phyloP scores from a whole-genome alignment of 2,329 filamentous ascomycete genomes.

The Periconia sp. region DNA sequence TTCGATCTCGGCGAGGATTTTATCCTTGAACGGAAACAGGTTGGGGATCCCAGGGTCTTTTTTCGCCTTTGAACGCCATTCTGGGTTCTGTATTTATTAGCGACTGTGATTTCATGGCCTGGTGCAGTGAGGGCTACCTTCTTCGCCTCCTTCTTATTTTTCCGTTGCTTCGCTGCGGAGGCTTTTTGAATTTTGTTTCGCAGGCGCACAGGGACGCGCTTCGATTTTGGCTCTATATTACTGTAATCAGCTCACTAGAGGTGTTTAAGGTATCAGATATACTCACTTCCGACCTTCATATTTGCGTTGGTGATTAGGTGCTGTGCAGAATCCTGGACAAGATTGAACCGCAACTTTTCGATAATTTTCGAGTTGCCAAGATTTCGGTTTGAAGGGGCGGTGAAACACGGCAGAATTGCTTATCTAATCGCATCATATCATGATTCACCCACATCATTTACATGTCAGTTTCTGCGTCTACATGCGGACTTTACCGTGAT shows the following conservation, averaged over 20 bases:
- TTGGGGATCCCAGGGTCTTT: slow-evolving; percentile 98
- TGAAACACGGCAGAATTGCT: slow-evolving; percentile 8
- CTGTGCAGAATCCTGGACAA: slow-evolving; percentile 17
- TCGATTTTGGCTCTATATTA: slow-evolving; percentile 82
- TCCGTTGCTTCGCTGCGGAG: slow-evolving; percentile 85
- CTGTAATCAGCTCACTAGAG: not conserved
- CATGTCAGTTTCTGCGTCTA: no score
- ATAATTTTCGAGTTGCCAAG: slow-evolving; percentile 13
- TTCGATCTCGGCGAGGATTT: slow-evolving; percentile 91
- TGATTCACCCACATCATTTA: no score
- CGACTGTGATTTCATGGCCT: not conserved
- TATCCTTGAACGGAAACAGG: slow-evolving; percentile 96
- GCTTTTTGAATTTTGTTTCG: slow-evolving; percentile 96
- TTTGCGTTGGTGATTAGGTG: slow-evolving; percentile 16
- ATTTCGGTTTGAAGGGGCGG: slow-evolving; percentile 12
- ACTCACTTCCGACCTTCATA: slow-evolving; percentile 49
- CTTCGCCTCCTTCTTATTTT: slow-evolving; percentile 84
- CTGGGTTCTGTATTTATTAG: slow-evolving; percentile 67
- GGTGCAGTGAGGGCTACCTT: slow-evolving; percentile 53
- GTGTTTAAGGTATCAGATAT: not conserved
- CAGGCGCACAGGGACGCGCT: slow-evolving; percentile 85
- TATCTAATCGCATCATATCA: not conserved
- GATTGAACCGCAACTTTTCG: slow-evolving; percentile 15
- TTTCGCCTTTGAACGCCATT: slow-evolving; percentile 94
- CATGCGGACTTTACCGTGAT: no score